A percentile compares a stretch with the other conserved stretches of the same genome.
Conservation (phyloP, 2,329 filamentous ascomycete genomes). For the Aspergillus latus region DNA sequence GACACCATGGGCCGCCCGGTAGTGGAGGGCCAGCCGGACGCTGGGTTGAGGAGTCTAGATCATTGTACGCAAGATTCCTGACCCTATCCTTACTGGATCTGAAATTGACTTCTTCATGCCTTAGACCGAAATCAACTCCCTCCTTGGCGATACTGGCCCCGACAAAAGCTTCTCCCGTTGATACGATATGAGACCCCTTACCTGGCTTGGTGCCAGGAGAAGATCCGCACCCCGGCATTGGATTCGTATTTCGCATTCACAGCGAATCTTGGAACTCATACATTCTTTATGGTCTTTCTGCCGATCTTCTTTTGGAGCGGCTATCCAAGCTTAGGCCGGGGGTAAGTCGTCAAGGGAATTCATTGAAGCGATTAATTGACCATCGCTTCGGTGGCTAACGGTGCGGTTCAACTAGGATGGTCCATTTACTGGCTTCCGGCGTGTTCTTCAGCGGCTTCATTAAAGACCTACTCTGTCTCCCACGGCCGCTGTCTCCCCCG, state of each 20-base stretch:
- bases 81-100: not conserved
- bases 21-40: slow-evolving; percentile 48
- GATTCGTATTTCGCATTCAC: slow-evolving; percentile 97
- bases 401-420: slow-evolving; percentile 35
- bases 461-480: slow-evolving; percentile 91
- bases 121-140: slow-evolving; percentile 81
- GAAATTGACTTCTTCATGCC: slow-evolving; percentile 17
- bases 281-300: slow-evolving; percentile 95
- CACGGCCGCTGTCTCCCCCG: slow-evolving; percentile 86
- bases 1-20: slow-evolving; percentile 39
- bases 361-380: not conserved
- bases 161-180: slow-evolving; percentile 78
- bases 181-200: slow-evolving; percentile 95
- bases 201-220: slow-evolving; percentile 80
- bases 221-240: slow-evolving; percentile 75
- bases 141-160: slow-evolving; percentile 81
- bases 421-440: slow-evolving; percentile 74
- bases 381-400: slow-evolving; percentile 16
- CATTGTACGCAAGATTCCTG: slow-evolving; percentile 56
- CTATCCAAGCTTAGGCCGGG: slow-evolving; percentile 78
- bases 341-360: slow-evolving; percentile 57
- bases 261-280: slow-evolving; percentile 94
- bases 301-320: slow-evolving; percentile 98
- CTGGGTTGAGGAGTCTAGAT: slow-evolving; percentile 76
- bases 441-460: slow-evolving; percentile 89